A percentile compares a stretch with the other conserved stretches of the same genome.
Evolutionary conservation across 495 filamentous ascomycete genomes (phyloP).

Genomic region (Penicillium egyptiacum): DNA sequence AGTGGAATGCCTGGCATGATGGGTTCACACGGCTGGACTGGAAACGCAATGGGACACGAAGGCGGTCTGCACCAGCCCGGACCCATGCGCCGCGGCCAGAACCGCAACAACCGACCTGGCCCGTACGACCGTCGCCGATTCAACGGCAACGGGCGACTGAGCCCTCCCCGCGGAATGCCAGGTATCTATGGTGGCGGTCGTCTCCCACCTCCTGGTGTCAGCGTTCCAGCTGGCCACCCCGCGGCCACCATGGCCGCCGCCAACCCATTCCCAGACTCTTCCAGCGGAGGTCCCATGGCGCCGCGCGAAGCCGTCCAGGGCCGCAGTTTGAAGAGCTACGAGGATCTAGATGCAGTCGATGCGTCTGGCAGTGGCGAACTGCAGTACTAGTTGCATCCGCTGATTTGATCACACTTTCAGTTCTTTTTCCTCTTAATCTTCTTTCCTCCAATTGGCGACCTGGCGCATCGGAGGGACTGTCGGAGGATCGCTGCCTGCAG

Average conservation of each 20-base stretch:
- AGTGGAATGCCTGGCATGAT: constrained; percentile 53
- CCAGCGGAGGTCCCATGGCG: constrained; percentile 64
- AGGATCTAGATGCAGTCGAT: constrained; percentile 83
- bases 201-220: constrained; percentile 37
- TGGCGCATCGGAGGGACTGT: constrained; percentile 9
- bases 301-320: constrained; percentile 86
- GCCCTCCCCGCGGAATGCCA: constrained; percentile 42
- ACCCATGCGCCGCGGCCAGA: constrained; percentile 58
- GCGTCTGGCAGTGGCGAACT: constrained; percentile 57
- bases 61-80: constrained; percentile 54
- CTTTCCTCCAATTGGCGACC: constrained; percentile 13
- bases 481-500: not conserved
- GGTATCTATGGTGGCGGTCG: constrained; percentile 40
- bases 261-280: constrained; percentile 48
- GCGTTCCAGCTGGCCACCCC: constrained; percentile 44
- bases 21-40: constrained; percentile 53
- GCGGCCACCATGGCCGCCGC: constrained; percentile 45
- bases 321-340: constrained; percentile 90
- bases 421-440: constrained; percentile 6
- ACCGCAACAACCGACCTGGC: constrained; percentile 49
- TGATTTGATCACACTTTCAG: constrained; percentile 3
- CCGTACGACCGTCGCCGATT: constrained; percentile 60
- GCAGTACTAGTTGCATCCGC: constrained; percentile 51
- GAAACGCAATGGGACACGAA: constrained; percentile 37
- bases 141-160: constrained; percentile 38